Conservation (phyloP, 1,284 basidiomycete species). For the Ustilago trichophora region DNA sequence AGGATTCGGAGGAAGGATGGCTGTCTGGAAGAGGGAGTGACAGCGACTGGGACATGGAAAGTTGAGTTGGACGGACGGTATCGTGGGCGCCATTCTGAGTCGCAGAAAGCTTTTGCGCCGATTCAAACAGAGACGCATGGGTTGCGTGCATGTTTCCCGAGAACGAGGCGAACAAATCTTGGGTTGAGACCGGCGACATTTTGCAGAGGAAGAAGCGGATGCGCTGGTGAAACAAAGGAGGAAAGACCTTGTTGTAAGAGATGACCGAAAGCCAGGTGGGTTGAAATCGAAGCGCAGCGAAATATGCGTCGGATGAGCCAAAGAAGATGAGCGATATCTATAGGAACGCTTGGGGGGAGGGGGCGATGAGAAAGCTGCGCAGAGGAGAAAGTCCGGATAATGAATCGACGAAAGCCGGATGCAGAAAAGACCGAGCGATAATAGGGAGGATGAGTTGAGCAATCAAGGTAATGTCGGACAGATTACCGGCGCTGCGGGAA, state of each 20-base stretch:
- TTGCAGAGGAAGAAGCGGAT: neutral
- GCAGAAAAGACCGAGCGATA: too few relatives aligned
- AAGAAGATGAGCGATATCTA: too few relatives aligned
- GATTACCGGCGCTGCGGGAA: neutral
- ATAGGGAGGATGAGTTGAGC: too few relatives aligned
- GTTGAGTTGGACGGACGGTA: conserved; percentile 9
- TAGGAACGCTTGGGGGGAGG: too few relatives aligned
- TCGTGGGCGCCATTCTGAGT: neutral
- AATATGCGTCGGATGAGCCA: neutral
- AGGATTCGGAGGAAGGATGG: conserved; percentile 15
- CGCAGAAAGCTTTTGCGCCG: too few relatives aligned
- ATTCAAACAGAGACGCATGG: too few relatives aligned
- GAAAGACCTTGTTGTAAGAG: neutral
- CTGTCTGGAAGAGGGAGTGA: neutral
- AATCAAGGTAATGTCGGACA: neutral
- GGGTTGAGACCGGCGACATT: conserved; percentile 23
- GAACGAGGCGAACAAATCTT: neutral
- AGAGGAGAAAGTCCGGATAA: too few relatives aligned
- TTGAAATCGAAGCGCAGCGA: too few relatives aligned
- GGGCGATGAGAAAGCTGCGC: too few relatives aligned
- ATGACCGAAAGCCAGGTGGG: too few relatives aligned
- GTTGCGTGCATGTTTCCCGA: too few relatives aligned
- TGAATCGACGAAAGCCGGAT: too few relatives aligned
- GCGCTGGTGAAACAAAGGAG: neutral
- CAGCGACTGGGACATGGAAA: conserved; percentile 6